Conservation (phyloP, 2,329 filamentous ascomycete genomes). For the Aureobasidium namibiae region DNA sequence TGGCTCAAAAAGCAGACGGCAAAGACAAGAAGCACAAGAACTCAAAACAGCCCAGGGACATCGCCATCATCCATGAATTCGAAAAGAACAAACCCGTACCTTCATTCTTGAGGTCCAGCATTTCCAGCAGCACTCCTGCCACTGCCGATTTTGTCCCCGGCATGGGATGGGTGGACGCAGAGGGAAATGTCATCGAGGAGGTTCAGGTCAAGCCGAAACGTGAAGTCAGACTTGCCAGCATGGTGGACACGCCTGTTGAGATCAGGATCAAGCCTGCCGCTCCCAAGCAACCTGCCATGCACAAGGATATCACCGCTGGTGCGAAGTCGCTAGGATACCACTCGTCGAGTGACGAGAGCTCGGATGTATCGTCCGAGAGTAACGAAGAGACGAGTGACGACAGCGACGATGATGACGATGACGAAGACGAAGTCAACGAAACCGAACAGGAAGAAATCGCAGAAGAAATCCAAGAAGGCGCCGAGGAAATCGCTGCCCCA, state of each 20-base stretch:
- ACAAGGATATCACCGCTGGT: slow-evolving; percentile 3
- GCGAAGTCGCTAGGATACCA: slow-evolving; percentile 13
- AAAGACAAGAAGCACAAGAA: slow-evolving; percentile 55
- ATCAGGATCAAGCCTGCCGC: slow-evolving; percentile 8
- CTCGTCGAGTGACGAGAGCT: slow-evolving; percentile 13
- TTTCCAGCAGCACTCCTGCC: slow-evolving; percentile 36
- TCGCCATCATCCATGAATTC: slow-evolving; percentile 79
- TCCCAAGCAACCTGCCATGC: slow-evolving; percentile 16
- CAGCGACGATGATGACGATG: slow-evolving; percentile 1
- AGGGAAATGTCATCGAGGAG: slow-evolving; percentile 66
- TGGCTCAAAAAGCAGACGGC: slow-evolving; percentile 38
- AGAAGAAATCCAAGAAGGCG: slow-evolving; percentile 18
- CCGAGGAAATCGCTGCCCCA: slow-evolving; percentile 15
- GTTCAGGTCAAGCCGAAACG: slow-evolving; percentile 16
- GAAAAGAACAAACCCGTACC: slow-evolving; percentile 75
- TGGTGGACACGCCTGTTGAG: slow-evolving; percentile 3
- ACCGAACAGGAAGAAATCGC: neutral
- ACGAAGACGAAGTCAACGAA: neutral
- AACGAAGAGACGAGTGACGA: neutral
- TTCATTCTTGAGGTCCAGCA: slow-evolving; percentile 61
- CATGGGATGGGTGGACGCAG: slow-evolving; percentile 77
- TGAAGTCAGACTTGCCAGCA: slow-evolving; percentile 4
- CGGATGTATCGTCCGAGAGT: slow-evolving; percentile 1
- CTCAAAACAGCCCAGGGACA: slow-evolving; percentile 36
- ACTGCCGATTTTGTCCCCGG: slow-evolving; percentile 66